A percentile compares a stretch with the other conserved stretches of the same genome.
Evolutionary conservation across 2,329 filamentous ascomycete species (phyloP).

Genomic region (Ophiostoma himal-ulmi): DNA sequence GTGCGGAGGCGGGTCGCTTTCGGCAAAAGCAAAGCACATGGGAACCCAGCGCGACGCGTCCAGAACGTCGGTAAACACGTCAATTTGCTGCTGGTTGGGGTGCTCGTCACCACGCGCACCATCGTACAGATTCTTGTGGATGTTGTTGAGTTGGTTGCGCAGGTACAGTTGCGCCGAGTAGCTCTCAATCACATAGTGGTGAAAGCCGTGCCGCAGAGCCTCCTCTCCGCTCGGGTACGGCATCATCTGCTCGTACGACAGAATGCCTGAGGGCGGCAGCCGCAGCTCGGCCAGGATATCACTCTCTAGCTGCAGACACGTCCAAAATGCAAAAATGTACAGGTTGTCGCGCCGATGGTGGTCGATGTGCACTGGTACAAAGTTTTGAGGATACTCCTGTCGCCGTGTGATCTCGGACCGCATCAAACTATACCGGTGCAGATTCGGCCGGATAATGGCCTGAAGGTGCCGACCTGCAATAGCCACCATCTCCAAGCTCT

Average conservation of each 20-base stretch:
- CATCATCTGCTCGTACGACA: slow-evolving; percentile 59
- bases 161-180: slow-evolving; percentile 60
- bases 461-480: slow-evolving; percentile 55
- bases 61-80: slow-evolving; percentile 34
- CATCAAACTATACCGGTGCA: slow-evolving; percentile 27
- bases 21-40: slow-evolving; percentile 48
- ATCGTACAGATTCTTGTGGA: slow-evolving; percentile 54
- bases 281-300: slow-evolving; percentile 86
- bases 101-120: slow-evolving; percentile 10
- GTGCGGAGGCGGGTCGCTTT: slow-evolving; percentile 58
- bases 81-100: slow-evolving; percentile 42
- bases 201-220: slow-evolving; percentile 41
- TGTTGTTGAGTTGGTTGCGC: slow-evolving; percentile 57
- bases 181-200: slow-evolving; percentile 48
- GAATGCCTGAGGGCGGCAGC: slow-evolving; percentile 54
- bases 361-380: slow-evolving; percentile 24
- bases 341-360: slow-evolving; percentile 53
- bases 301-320: slow-evolving; percentile 68
- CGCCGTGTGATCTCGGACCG: slow-evolving; percentile 27
- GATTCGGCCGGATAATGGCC: slow-evolving; percentile 69
- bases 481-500: slow-evolving; percentile 65
- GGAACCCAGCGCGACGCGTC: slow-evolving; percentile 42
- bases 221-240: slow-evolving; percentile 56
- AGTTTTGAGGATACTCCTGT: slow-evolving; percentile 28
- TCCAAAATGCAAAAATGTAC: slow-evolving; percentile 79